Percentiles rank a stretch among this genome's conserved stretches.
phyloP scores from a whole-genome alignment of 1,284 basidiomycete genomes.

The Porodaedalea pini region DNA sequence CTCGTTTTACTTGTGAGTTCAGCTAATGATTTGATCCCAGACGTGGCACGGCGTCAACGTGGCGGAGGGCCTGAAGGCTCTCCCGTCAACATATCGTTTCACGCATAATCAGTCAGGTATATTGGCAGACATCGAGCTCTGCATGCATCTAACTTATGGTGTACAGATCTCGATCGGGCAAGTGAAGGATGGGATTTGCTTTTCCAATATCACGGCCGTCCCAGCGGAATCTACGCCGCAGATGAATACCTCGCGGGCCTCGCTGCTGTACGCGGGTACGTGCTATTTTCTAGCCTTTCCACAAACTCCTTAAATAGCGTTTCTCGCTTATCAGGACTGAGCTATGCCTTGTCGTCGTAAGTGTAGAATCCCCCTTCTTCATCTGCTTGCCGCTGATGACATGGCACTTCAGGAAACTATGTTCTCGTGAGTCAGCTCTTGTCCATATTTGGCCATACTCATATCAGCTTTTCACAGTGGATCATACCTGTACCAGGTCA shows the following conservation, averaged over 20 bases:
- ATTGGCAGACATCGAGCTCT: not conserved
- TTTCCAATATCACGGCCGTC: slow-evolving; percentile 58
- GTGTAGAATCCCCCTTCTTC: slow-evolving; percentile 26
- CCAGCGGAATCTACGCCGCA: slow-evolving; percentile 55
- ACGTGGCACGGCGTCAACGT: slow-evolving; percentile 58
- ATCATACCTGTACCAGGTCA: slow-evolving; percentile 55
- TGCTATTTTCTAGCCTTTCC: not conserved
- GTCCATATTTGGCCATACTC: not conserved
- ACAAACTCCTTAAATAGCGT: slow-evolving; percentile 6
- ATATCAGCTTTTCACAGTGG: slow-evolving; percentile 34
- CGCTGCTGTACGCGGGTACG: slow-evolving; percentile 50
- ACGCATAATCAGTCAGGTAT: slow-evolving; percentile 54
- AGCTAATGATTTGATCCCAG: slow-evolving; percentile 18
- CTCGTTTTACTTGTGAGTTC: no score
- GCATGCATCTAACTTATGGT: not conserved
- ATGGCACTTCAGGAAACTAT: slow-evolving; percentile 46
- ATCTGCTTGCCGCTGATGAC: no score
- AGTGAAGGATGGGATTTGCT: slow-evolving; percentile 55
- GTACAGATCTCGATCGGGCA: slow-evolving; percentile 47
- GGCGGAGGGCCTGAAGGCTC: slow-evolving; percentile 56
- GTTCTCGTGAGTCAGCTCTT: slow-evolving; percentile 45
- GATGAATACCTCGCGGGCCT: slow-evolving; percentile 58
- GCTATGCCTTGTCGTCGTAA: slow-evolving; percentile 54
- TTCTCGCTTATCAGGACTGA: slow-evolving; percentile 38
- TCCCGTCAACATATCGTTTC: slow-evolving; percentile 53